Evolutionary conservation across 1,139 yeast genomes (phyloP).

Genomic region (Yamadazyma taylorii): DNA sequence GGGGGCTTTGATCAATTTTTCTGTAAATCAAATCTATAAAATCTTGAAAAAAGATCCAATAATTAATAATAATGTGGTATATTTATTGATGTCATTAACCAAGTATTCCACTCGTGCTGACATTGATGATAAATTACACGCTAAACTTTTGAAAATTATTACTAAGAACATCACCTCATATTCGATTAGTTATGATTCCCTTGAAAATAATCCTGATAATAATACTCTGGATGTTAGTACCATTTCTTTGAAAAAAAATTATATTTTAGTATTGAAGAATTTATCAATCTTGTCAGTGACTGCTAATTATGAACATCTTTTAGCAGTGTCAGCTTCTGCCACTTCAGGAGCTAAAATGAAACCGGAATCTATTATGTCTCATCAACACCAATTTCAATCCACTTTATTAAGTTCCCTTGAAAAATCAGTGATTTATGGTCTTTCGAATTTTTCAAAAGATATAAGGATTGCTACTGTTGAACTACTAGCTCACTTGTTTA

Average conservation of each 20-base stretch:
- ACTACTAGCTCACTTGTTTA: conserved; percentile 33
- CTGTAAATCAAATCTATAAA: conserved; percentile 40
- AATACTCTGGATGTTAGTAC: conserved; percentile 16
- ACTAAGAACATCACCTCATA: conserved; percentile 26
- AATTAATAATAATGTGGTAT: conserved; percentile 30
- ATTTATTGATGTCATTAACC: conserved; percentile 33
- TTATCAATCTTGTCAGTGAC: conserved; percentile 33
- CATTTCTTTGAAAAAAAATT: conserved; percentile 33
- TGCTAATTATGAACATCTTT: conserved; percentile 39
- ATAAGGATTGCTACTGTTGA: conserved; percentile 42
- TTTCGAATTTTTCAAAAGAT: conserved; percentile 35
- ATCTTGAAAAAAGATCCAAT: conserved; percentile 37
- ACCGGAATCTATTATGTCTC: conserved; percentile 45
- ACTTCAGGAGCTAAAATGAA: conserved; percentile 42
- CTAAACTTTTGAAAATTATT: conserved; percentile 35
- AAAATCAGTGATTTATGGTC: conserved; percentile 29
- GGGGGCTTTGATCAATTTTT: conserved; percentile 37
- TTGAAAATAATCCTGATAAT: conserved; percentile 14
- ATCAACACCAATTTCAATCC: conserved; percentile 40
- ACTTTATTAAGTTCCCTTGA: conserved; percentile 32
- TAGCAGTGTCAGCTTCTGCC: conserved; percentile 38
- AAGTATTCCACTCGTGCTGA: conserved; percentile 41
- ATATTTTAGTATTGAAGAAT: conserved; percentile 34
- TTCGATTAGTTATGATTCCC: conserved; percentile 18
- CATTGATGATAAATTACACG: conserved; percentile 42